Evolutionary conservation across 768 basidiomycete species (phyloP), one percentile per base, ranked within the genome.

Genomic region (Stropharia rugosoannulata): DNA sequence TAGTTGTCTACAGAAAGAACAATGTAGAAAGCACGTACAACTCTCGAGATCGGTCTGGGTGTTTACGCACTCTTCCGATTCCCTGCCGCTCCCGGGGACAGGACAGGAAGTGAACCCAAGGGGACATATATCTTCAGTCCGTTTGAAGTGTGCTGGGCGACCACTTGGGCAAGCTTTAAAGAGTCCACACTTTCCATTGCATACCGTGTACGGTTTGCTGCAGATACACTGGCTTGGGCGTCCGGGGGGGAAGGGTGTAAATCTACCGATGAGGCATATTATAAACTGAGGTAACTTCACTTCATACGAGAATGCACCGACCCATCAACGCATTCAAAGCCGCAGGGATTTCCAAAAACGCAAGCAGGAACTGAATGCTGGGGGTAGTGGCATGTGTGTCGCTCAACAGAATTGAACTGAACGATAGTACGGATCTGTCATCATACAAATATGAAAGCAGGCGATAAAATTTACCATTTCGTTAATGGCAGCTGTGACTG

Each of bases 1-100:
- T 16, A 7, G 42, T 7, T 56, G 32, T 49, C 32, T 56, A 38
- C 12, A 35, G 43, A 12, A 41, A 5, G 32, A 32, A 16, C 18
- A 39, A 15, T 5, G 4, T 7, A 10, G 16, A 13, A n/a, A 15
- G 32, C 5, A 75, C 80, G 54, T 52, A 82, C 81, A 83, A 66
- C 80, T 81, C 64, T 80, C 81, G 7, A 83, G 70, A 39, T 82
- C 79, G 39, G 62, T 68, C 55, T 66, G 69, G 1, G 74, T 79
- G 59, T 82, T 64, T 43, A 83, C 60, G 55, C 81, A 82, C 56
- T 83, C 81, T 76, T 78, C 81, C 2, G 75, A 72, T 2, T 69
- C 65, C 11, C 65, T 56, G 13, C 63, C 62, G 11, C 75, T 66
- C 15, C 77, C 75, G 22, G 68, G 72, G 49, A 81, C 67, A 5